phyloP scores from a whole-genome alignment of 2,329 filamentous ascomycete genomes.

The Ophiocordyceps camponoti-floridani region DNA sequence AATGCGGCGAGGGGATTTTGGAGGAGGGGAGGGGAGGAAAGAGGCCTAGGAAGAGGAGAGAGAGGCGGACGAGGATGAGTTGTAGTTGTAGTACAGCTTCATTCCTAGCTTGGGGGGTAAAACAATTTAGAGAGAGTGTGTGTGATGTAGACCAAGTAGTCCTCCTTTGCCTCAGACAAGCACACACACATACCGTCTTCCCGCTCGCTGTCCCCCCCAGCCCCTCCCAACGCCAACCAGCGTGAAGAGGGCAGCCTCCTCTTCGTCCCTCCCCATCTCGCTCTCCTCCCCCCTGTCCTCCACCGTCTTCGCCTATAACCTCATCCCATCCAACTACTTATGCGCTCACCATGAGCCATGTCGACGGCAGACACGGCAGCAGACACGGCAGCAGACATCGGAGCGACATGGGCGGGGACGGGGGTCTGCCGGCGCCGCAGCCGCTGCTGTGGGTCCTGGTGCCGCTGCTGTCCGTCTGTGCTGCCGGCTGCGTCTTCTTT shows the following conservation, averaged over 20 bases:
- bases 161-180: not conserved
- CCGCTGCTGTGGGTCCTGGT: slow-evolving; percentile 40
- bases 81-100: not conserved
- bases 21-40: not conserved
- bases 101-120: not conserved
- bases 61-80: no score
- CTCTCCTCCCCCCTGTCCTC: no score
- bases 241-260: not conserved
- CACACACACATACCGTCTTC: not conserved
- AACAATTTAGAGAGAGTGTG: not conserved
- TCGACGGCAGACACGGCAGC: not conserved
- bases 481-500: slow-evolving; percentile 12
- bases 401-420: not conserved
- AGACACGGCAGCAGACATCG: not conserved
- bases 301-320: no score
- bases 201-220: not conserved
- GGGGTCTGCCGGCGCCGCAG: slow-evolving; percentile 14
- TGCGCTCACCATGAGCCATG: not conserved
- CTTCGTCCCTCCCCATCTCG: not conserved
- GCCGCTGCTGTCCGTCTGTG: slow-evolving; percentile 23
- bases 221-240: no score
- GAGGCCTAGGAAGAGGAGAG: not conserved
- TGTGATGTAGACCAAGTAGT: not conserved
- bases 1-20: not conserved
- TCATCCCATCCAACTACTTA: no score